Evolutionary conservation across 164 flowering plant genomes (phyloP).

Genomic region (Aristolochia californica): DNA sequence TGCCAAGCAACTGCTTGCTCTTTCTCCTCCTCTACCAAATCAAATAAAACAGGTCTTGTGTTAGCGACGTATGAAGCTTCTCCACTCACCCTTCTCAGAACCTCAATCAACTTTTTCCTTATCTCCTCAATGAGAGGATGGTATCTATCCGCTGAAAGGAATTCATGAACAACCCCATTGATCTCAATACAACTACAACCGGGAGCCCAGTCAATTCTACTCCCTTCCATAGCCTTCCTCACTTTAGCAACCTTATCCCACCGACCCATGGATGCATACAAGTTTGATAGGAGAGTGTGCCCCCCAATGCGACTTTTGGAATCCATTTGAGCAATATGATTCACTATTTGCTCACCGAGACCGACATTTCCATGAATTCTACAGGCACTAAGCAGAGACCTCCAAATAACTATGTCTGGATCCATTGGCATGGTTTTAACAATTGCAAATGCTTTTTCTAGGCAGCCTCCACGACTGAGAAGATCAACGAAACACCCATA

Average conservation of each 20-base stretch:
- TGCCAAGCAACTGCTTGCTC: too few relatives aligned
- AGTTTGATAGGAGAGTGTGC: conserved; percentile 21
- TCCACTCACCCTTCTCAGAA: too few relatives aligned
- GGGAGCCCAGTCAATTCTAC: conserved; percentile 16
- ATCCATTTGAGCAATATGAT: conserved; percentile 13
- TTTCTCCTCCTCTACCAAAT: too few relatives aligned
- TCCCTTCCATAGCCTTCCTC: conserved; percentile 21
- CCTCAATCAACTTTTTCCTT: too few relatives aligned
- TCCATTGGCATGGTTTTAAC: conserved; percentile 13
- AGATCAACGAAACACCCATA: conserved; percentile 22
- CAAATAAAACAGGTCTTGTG: too few relatives aligned
- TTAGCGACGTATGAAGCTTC: too few relatives aligned
- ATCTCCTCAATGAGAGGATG: too few relatives aligned
- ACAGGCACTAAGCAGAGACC: conserved; percentile 21
- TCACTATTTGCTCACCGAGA: conserved; percentile 14
- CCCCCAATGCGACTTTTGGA: conserved; percentile 14
- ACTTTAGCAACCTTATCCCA: conserved; percentile 19
- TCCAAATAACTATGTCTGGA: conserved; percentile 18
- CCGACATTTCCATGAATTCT: conserved; percentile 7
- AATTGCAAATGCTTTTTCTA: conserved; percentile 15
- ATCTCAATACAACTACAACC: conserved; percentile 26
- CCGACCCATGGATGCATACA: conserved; percentile 16
- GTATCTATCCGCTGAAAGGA: too few relatives aligned
- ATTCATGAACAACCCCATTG: conserved; percentile 2
- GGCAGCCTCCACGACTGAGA: conserved; percentile 14